Evolutionary conservation across 805 yeast species (phyloP).

Genomic region (Maudiozyma turicensis): DNA sequence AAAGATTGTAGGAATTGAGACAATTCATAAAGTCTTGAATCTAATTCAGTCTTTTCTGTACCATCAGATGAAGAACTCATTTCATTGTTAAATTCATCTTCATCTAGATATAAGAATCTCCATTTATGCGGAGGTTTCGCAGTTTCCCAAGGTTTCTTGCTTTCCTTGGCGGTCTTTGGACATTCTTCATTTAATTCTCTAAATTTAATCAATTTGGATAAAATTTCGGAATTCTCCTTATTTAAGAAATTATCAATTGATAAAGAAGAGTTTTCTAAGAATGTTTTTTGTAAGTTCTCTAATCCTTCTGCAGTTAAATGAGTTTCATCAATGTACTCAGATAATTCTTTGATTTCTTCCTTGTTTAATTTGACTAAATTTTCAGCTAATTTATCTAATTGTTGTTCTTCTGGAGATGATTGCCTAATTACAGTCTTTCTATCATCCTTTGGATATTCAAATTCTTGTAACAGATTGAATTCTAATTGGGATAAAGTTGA

Average conservation of each 20-base stretch:
- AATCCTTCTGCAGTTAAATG: slow-evolving; percentile 36
- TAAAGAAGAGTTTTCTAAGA: slow-evolving; percentile 59
- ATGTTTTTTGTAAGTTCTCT: slow-evolving; percentile 37
- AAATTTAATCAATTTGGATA: slow-evolving; percentile 41
- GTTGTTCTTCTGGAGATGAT: neutral
- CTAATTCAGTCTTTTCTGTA: slow-evolving; percentile 16
- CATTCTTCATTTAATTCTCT: slow-evolving; percentile 52
- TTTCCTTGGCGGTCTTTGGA: slow-evolving; percentile 48
- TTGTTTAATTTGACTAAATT: slow-evolving; percentile 18
- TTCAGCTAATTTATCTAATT: slow-evolving; percentile 5
- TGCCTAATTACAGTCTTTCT: slow-evolving; percentile 19
- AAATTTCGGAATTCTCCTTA: slow-evolving; percentile 37
- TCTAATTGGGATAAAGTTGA: slow-evolving; percentile 75
- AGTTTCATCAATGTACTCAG: slow-evolving; percentile 45
- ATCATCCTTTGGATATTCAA: slow-evolving; percentile 66
- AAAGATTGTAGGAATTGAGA: slow-evolving; percentile 49
- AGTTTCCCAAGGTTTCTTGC: slow-evolving; percentile 71
- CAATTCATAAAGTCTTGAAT: slow-evolving; percentile 39
- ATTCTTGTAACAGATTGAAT: slow-evolving; percentile 64
- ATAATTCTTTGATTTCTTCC: slow-evolving; percentile 42
- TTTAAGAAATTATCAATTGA: slow-evolving; percentile 58
- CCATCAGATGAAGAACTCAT: slow-evolving; percentile 6
- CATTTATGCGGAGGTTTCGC: slow-evolving; percentile 94
- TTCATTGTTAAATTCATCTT: slow-evolving; percentile 16
- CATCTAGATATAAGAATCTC: slow-evolving; percentile 42